A percentile compares a stretch with the other conserved stretches of the same genome.
Evolutionary conservation across 2,329 filamentous ascomycete genomes (phyloP).

Genomic region (Xenosphaeropsis pyriputrescens): DNA sequence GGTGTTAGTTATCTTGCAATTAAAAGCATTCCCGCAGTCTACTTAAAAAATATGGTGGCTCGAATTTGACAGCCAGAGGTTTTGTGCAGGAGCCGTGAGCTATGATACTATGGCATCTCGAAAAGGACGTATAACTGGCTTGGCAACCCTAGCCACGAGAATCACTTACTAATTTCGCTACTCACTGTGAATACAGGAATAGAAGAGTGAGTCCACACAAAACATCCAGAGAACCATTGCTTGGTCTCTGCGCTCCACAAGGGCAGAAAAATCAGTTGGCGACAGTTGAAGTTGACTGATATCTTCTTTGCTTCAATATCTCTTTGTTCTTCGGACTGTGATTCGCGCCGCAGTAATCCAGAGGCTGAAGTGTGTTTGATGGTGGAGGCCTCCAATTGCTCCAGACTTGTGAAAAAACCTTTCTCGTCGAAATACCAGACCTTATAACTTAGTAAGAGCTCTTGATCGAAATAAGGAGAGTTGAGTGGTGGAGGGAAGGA

Average conservation of each 20-base stretch:
- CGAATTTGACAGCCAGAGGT: too few species aligned
- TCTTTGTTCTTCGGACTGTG: constrained; percentile 4
- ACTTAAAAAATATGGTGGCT: too few species aligned
- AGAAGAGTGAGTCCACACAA: constrained; percentile 11
- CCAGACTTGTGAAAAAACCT: constrained; percentile 15
- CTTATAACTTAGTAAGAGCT: too few species aligned
- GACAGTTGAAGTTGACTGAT: constrained; percentile 11
- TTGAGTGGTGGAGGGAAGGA: too few species aligned
- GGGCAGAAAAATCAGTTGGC: constrained; percentile 16
- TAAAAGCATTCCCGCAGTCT: too few species aligned
- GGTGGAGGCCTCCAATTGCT: constrained; percentile 7
- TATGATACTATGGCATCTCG: too few species aligned
- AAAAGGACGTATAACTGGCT: constrained; percentile 10
- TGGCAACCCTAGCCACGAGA: constrained; percentile 15
- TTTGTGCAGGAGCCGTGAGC: too few species aligned
- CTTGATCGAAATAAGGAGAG: too few species aligned
- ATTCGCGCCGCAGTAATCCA: too few species aligned
- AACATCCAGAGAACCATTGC: constrained; percentile 13
- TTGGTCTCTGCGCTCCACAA: constrained; percentile 14
- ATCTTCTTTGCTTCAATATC: constrained; percentile 12
- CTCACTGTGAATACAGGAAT: constrained; percentile 12
- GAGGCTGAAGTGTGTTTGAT: too few species aligned
- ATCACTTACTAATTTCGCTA: constrained; percentile 6
- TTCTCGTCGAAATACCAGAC: constrained; percentile 16
- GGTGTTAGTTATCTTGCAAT: constrained; percentile 25